Percentiles rank a stretch among this genome's conserved stretches.
Conservation (phyloP, 306 rosid species). For the Geum urbanum region DNA sequence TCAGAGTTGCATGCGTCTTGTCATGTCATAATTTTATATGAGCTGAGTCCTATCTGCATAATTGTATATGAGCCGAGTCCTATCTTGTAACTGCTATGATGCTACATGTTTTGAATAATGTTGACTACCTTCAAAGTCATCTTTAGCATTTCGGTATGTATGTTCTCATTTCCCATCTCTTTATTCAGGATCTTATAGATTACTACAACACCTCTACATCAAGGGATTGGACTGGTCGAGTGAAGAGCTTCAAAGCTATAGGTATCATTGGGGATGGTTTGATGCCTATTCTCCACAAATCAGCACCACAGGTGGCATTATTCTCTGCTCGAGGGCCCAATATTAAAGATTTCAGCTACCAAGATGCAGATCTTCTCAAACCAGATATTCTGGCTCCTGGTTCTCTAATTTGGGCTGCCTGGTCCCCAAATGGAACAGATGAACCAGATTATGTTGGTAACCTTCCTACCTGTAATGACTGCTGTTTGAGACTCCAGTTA, state of each 20-base stretch:
- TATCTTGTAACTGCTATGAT: slow-evolving; percentile 3
- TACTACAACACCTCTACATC: slow-evolving; percentile 83
- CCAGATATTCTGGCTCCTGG: slow-evolving; percentile 99
- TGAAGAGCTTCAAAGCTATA: slow-evolving; percentile 69
- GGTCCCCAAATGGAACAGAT: slow-evolving; percentile 99
- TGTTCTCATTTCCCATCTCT: slow-evolving; percentile 14
- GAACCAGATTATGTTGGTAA: slow-evolving; percentile 85
- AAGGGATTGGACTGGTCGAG: slow-evolving; percentile 98
- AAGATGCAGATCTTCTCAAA: slow-evolving; percentile 97
- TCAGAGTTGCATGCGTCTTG: not conserved
- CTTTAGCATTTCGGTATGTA: slow-evolving; percentile 6
- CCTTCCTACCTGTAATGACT: slow-evolving; percentile 1
- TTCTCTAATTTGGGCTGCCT: slow-evolving; percentile 97
- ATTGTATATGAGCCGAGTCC: slow-evolving; percentile 8
- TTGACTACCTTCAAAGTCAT: slow-evolving; percentile 7
- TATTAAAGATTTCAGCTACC: slow-evolving; percentile 84
- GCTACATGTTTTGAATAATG: not conserved
- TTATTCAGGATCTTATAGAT: slow-evolving; percentile 74
- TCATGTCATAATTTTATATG: no score
- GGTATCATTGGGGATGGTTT: slow-evolving; percentile 93
- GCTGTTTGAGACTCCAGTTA: slow-evolving; percentile 3
- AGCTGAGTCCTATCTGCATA: no score
- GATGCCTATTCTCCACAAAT: slow-evolving; percentile 82
- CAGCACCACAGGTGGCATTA: slow-evolving; percentile 96
- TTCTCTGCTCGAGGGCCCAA: slow-evolving; percentile 98